phyloP scores from a whole-genome alignment of 306 rosid genomes.

The Lagenaria siceraria region DNA sequence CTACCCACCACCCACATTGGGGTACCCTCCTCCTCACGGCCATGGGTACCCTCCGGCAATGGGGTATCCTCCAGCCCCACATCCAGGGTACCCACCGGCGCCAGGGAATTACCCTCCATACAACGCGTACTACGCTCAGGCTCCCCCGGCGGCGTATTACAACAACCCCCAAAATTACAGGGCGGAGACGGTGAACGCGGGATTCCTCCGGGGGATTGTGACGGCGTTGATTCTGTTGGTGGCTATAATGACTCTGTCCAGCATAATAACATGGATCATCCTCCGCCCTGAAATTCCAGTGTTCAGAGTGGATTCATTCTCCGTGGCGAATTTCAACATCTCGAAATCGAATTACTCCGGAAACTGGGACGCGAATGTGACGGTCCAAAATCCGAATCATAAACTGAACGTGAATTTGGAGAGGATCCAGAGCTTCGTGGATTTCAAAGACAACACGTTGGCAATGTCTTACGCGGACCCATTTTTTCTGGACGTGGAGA shows the following conservation, averaged over 20 bases:
- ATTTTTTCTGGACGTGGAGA: slow-evolving; percentile 6
- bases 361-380: slow-evolving; percentile 23
- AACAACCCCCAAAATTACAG: not conserved
- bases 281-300: slow-evolving; percentile 20
- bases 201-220: slow-evolving; percentile 23
- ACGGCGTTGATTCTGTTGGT: not conserved
- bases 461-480: slow-evolving; percentile 6
- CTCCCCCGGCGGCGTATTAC: slow-evolving; percentile 6
- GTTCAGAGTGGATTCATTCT: slow-evolving; percentile 19
- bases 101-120: not conserved
- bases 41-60: not conserved
- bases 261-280: slow-evolving; percentile 8
- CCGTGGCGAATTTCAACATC: slow-evolving; percentile 24
- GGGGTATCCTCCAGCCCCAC: slow-evolving; percentile 12
- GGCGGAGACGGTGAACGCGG: not conserved
- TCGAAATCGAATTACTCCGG: slow-evolving; percentile 7
- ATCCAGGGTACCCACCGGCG: slow-evolving; percentile 2
- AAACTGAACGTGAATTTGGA: not conserved
- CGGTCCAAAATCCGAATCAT: slow-evolving; percentile 20
- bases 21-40: not conserved
- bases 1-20: slow-evolving; percentile 12
- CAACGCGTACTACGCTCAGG: slow-evolving; percentile 3
- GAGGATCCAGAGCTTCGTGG: slow-evolving; percentile 10
- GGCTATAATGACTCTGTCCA: not conserved
- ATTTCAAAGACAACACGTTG: not conserved